Evolutionary conservation across 2,329 filamentous ascomycete species (phyloP).

Genomic region (Capronia americana): DNA sequence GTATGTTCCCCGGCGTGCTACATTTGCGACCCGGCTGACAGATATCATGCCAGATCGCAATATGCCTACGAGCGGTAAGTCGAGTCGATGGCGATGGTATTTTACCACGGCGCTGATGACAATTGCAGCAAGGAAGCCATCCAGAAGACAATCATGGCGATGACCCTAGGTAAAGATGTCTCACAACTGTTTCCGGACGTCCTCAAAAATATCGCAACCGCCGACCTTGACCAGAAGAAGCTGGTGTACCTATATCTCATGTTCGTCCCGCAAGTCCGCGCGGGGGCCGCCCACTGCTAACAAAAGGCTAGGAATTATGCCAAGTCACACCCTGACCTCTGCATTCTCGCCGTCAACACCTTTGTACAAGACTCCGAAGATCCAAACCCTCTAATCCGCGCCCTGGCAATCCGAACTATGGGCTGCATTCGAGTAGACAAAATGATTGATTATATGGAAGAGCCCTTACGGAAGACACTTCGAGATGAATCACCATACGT

Average conservation of each 20-base stretch:
- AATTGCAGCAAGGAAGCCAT: slow-evolving; percentile 84
- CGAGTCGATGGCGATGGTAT: slow-evolving; percentile 35
- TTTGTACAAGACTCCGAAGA: slow-evolving; percentile 99
- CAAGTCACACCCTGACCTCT: slow-evolving; percentile 97
- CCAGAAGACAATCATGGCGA: slow-evolving; percentile 99
- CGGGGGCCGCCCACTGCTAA: slow-evolving; percentile 17
- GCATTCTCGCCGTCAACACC: slow-evolving; percentile 97
- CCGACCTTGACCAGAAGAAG: slow-evolving; percentile 97
- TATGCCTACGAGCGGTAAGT: slow-evolving; percentile 89
- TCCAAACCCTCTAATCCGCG: slow-evolving; percentile 92
- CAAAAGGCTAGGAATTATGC: slow-evolving; percentile 82
- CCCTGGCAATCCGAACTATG: slow-evolving; percentile 96
- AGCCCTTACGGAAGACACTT: slow-evolving; percentile 92
- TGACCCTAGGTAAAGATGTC: slow-evolving; percentile 98
- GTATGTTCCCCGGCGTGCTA: slow-evolving; percentile 49
- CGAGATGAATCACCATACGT: slow-evolving; percentile 98
- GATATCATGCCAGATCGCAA: slow-evolving; percentile 70
- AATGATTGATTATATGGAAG: slow-evolving; percentile 99
- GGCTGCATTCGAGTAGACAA: slow-evolving; percentile 98
- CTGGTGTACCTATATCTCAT: slow-evolving; percentile 98
- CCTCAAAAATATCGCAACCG: slow-evolving; percentile 96
- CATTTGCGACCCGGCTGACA: slow-evolving; percentile 45
- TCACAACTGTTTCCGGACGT: slow-evolving; percentile 97
- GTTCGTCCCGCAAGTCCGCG: slow-evolving; percentile 60
- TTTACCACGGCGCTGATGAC: slow-evolving; percentile 33